A percentile compares a stretch with the other conserved stretches of the same genome.
Evolutionary conservation across 495 filamentous ascomycete species (phyloP).

Genomic region (Glarea lozoyensis): DNA sequence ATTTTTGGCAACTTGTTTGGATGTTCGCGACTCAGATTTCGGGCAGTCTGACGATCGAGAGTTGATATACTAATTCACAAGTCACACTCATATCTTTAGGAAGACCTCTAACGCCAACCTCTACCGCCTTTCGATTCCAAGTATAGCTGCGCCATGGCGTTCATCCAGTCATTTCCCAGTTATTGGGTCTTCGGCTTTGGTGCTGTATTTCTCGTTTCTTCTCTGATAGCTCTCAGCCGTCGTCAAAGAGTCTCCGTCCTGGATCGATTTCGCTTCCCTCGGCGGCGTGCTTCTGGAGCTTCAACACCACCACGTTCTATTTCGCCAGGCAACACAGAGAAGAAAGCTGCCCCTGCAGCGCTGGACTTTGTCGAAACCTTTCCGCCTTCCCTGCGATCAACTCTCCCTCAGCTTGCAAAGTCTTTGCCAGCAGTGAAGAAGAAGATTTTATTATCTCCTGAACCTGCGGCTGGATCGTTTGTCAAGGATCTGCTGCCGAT

Average conservation of each 20-base stretch:
- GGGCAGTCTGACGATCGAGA: no score
- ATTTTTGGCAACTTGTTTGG: no score
- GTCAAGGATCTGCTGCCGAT: conserved; percentile 12
- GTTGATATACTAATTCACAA: no score
- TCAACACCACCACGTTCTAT: conserved; percentile 49
- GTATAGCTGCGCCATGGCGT: conserved; percentile 8
- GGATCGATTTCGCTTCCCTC: conserved; percentile 5
- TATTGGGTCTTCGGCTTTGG: conserved; percentile 16
- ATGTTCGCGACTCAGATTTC: no score
- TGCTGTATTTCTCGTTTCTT: conserved; percentile 8
- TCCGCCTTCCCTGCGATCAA: conserved; percentile 46
- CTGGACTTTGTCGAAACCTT: conserved; percentile 39
- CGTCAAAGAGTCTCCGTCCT: conserved; percentile 12
- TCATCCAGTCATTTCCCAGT: conserved; percentile 4
- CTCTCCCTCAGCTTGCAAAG: conserved; percentile 28
- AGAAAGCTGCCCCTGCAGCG: conserved; percentile 18
- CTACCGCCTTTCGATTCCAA: background rate
- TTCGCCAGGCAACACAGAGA: conserved; percentile 37
- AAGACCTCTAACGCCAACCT: background rate
- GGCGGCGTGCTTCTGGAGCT: conserved; percentile 23
- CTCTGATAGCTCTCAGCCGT: conserved; percentile 12
- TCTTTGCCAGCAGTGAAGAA: conserved; percentile 12
- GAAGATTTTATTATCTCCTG: conserved; percentile 1
- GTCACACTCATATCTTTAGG: no score
- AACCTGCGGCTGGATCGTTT: conserved; percentile 7